Percentiles rank a stretch among this genome's conserved stretches.
phyloP scores from a whole-genome alignment of 305 asterid species.

The Solanum hybrid region DNA sequence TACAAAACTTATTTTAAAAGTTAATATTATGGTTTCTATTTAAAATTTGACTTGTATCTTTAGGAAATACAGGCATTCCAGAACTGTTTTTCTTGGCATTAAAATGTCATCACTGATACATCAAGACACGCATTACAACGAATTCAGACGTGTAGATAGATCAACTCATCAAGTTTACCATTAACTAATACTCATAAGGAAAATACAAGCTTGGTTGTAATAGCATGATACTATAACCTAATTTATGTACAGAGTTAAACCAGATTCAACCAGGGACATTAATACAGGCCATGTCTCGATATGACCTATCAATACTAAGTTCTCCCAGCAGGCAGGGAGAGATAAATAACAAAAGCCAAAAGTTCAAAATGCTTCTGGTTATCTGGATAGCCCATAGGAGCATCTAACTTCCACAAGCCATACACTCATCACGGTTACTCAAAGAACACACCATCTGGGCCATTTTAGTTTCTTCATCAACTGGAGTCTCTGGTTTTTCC shows the following conservation, averaged over 20 bases:
- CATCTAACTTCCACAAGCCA: slow-evolving; percentile 75
- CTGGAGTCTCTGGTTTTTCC: slow-evolving; percentile 38
- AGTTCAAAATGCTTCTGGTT: not conserved
- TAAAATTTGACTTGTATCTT: not conserved
- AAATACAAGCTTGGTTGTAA: not conserved
- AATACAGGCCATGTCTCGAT: not conserved
- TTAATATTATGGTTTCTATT: not conserved
- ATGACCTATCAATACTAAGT: not conserved
- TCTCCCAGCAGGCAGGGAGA: not conserved
- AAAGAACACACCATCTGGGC: slow-evolving; percentile 78
- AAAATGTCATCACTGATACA: not conserved
- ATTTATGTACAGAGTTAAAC: not conserved
- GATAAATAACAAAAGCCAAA: not conserved
- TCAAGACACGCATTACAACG: not conserved
- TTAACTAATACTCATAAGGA: not conserved
- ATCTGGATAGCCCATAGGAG: not conserved
- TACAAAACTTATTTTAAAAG: not conserved
- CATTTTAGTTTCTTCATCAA: slow-evolving; percentile 50
- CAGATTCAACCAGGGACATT: not conserved
- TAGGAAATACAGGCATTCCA: not conserved
- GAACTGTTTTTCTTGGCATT: not conserved
- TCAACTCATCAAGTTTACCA: not conserved
- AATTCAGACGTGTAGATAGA: not conserved
- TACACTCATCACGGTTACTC: slow-evolving; percentile 66
- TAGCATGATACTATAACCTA: not conserved